Conservation (phyloP, 768 basidiomycete species). For the Pulveroboletus ravenelii region DNA sequence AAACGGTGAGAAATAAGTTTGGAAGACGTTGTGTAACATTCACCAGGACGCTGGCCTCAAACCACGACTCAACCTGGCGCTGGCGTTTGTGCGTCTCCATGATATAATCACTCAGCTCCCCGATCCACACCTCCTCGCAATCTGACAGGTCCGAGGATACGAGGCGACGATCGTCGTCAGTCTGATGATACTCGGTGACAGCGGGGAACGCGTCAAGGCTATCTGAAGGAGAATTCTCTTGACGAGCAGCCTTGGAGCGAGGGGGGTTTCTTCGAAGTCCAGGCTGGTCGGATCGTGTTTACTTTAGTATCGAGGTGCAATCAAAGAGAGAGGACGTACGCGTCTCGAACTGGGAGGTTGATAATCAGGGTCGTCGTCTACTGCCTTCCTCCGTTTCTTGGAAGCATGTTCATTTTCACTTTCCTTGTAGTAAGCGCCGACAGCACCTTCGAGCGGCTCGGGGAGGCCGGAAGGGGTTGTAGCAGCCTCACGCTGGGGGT, state of each 20-base stretch:
- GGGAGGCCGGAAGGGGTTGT: slow-evolving; percentile 9
- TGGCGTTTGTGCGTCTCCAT: slow-evolving; percentile 69
- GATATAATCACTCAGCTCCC: slow-evolving; percentile 64
- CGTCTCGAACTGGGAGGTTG: slow-evolving; percentile 45
- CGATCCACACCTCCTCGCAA: slow-evolving; percentile 71
- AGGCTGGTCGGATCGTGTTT: slow-evolving; percentile 22
- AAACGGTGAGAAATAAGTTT: slow-evolving; percentile 1
- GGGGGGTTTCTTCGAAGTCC: slow-evolving; percentile 42
- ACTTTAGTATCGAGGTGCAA: not conserved
- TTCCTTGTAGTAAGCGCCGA: slow-evolving; percentile 30
- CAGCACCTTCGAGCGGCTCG: slow-evolving; percentile 18
- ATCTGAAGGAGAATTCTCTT: slow-evolving; percentile 26
- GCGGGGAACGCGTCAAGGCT: slow-evolving; percentile 16
- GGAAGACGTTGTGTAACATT: slow-evolving; percentile 16
- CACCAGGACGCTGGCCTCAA: slow-evolving; percentile 63
- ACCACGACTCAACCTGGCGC: slow-evolving; percentile 69
- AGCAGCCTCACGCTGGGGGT: slow-evolving; percentile 27
- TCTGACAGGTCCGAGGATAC: slow-evolving; percentile 79
- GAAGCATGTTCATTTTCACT: slow-evolving; percentile 29
- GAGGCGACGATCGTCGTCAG: slow-evolving; percentile 41
- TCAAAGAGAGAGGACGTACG: slow-evolving; percentile 39
- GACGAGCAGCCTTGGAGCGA: slow-evolving; percentile 33
- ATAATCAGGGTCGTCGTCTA: slow-evolving; percentile 51
- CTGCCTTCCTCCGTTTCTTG: slow-evolving; percentile 48
- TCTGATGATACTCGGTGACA: slow-evolving; percentile 20